Evolutionary conservation across 768 basidiomycete genomes (phyloP), one percentile per base, ranked within the genome.

Genomic region (Serendipita sp.): DNA sequence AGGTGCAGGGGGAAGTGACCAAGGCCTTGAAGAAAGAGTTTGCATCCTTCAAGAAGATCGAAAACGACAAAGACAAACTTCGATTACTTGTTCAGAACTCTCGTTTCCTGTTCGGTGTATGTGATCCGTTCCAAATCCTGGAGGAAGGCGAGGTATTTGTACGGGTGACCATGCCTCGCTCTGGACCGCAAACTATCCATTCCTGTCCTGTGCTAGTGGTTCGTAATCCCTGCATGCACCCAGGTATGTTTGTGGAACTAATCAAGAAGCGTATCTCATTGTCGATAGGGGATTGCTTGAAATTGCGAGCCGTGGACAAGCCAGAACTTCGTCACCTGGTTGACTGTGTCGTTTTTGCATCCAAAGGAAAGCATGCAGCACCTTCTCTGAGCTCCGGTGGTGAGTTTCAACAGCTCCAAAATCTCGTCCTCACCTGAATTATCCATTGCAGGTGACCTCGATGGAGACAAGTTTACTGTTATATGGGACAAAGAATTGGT

Each of bases 321-420:
- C 75, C 77, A 2, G 70, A 75, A 15, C 71, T 86, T 15, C 69
- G 76, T 3, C 84, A 86, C 69, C 77, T 86, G 0, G 77, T 83
- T 0, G 85, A 87, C 64, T 87, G 85, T 65, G 74, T 87, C 16
- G 84, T 87, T 2, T 87, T 87, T 67, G 81, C 85, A 1, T 78
- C 80, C 0, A 80, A 81, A 4, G 84, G 83, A 3, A 80, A 79
- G 41, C 79, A 82, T 58, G 77, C 85, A 13, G 84, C 85, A 7
- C 84, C 85, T 3, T 80, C 84, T 0, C 85, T 86, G 84, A 84
- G 81, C 48, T 85, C 84, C 56, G 85, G 85, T 7, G 84, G 84
- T 16, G 83, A 85, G 69, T 74, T 23, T 23, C 85, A 16, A 84
- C 84, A 71, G 81, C 78, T 81, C 63, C 66, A 70, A 63, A 18